Base-by-base conservation (phyloP, 176 grass and related monocot species). In the Carex kokanica region DNA sequence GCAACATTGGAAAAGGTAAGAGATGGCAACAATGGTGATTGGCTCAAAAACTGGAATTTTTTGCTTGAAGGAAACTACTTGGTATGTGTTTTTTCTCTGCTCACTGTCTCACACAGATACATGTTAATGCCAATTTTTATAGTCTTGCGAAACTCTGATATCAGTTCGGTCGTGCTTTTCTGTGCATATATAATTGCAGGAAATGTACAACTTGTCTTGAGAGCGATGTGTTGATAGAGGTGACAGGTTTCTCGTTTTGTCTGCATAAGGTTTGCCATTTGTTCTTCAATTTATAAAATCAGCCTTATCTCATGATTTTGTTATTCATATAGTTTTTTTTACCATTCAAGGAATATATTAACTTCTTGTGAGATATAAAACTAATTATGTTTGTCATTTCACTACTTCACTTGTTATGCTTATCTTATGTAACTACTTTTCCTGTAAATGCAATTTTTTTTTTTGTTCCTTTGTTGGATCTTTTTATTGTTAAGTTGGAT, bases 201-300 rank as follows among this genome's bases (percentile, higher is more conserved):
- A 81, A 81, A 81, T 81, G 59, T 43, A 64, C 36, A 43, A 65
- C 59, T 16, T 60, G 41, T 36, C 79, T 81, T 54, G 38, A 51
- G 59, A 64, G 79, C 9, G 79, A 81, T 62, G 79, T 81, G 20
- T 20, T 81, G 14, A 81, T 81, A 45, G 38, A 81, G 79, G 60
- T 81, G 6, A 23, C 31, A 24, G 59, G 40, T 81, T 81, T 64
- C 79, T 65, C 59, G 2, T 81, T 81, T 81, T 81, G 20, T 47
- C 60, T 65, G 58, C 79, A 81, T 63, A 81, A 81, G 79, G 79
- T 81, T 45, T 43, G 20, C 1, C 38, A 40, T 49, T 81, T 81
- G 18, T 0, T 24, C 23, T 49, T 77, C 5, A 17, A 6, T 29
- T 66, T 16, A 32, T 2, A 31, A 66, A 4, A 16, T 4, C 55